Evolutionary conservation across 192 early-diverging fungal species (phyloP), one percentile per base, ranked within the genome.

Genomic region (Coemansia guatemalensis): DNA sequence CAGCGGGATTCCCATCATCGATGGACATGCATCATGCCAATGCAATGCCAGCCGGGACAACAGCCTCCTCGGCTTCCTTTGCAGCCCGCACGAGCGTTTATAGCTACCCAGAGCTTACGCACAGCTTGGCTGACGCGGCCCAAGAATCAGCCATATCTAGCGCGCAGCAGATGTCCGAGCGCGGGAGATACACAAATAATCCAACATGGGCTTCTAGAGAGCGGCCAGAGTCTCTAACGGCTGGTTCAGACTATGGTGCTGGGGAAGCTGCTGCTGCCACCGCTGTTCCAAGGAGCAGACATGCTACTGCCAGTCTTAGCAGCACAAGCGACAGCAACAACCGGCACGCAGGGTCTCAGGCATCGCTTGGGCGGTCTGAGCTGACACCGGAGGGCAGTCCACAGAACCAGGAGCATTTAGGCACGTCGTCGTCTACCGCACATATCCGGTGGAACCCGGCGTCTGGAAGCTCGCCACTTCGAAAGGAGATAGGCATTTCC

Each of bases 391-490:
- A 62, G 50, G 52, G 39, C 21, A 22, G n/a, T 20, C 64, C 24
- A 20, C 66, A 74, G 24, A 41, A 48, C 30, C 67, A 55, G 11
- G 77, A 71, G 2, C 69, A 80, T 35, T 57, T 68, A 0, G 63
- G 50, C 47, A 23, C 60, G 11, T 32, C 64, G 12, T 48, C 58
- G 21, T 58, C 77, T 11, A 73, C 68, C 61, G 29, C 67, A 12
- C 77, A 80, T 24, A 61, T 68, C 50, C 77, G 71, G 6, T 80
- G 77, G 77, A 80, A 62, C 27, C 67, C 71, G n/a, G 49, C 71
- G 9, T 66, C 68, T 0, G 52, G 53, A 18, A 63, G 64, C 24
- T 80, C 77, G 20, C 77, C 77, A 14, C 67, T 80, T 30, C 68
- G 77, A 12, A 56, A 55, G 8, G 71, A 80, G 58, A 62, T 80